Base-by-base conservation (phyloP, 257 asterid genomes). In the Dorcoceras hygrometricum region DNA sequence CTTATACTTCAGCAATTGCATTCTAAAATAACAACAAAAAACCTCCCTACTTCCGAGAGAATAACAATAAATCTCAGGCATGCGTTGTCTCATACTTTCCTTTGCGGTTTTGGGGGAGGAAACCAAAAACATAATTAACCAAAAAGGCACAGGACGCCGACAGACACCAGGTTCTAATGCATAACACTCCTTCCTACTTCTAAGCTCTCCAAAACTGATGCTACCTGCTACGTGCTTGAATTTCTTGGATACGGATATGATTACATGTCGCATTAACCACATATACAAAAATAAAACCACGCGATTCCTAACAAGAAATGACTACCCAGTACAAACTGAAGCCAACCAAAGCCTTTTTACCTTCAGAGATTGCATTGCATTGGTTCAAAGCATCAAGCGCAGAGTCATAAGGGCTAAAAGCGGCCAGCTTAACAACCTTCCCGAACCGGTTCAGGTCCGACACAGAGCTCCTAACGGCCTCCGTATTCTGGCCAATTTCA, bases 301-400 rank as follows among this genome's bases (percentile, higher is more conserved):
- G 46, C 4, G 23, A 10, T 46, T 18, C 46, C 55, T 24, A 25
- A 55, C 67, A 19, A 23, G n/a, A 29, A 32, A 23, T n/a, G 22
- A 25, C 4, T 48, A 29, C 63, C 20, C 64, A 9, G 9, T 27
- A 19, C 18, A 50, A 32, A 25, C 46, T 51, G 25, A 18, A 66
- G 32, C 23, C 5, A 59, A 51, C 29, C 22, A 46, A 53, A 59
- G 23, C 4, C 8, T 4, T 5, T 56, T 14, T 68, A 90, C 97
- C 98, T 93, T 93, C 98, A 22, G 97, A 90, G 59, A 93, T 75
- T 32, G 97, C 84, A 71, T 86, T 93, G 83, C 94, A 84, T 68
- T 93, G 98, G 66, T 82, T 88, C 69, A 93, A 94, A 25, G 98
- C 98, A 55, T 93, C 98, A 4, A 84, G 94, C 6, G 98, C 98